These are phyloP conservation scores for Rhodotorula sp. DNA, from an alignment of 1,284 basidiomycete genomes.

Conservation along the genomic window DNA sequence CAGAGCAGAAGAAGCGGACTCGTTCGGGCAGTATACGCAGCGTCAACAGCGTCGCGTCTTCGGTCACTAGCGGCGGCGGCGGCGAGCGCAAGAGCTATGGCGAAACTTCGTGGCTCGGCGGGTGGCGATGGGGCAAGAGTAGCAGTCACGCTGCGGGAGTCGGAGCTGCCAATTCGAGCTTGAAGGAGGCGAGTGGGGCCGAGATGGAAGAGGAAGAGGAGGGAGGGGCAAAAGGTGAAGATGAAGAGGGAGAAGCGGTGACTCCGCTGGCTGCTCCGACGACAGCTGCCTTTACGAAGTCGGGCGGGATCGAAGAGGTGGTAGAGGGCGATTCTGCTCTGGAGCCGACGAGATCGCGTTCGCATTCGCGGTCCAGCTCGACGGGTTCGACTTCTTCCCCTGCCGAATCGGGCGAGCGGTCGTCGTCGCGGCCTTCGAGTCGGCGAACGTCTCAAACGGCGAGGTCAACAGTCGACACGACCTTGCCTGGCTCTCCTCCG, in stretches of 20 bases:
- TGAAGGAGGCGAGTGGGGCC: not conserved
- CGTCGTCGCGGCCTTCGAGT: slow-evolving; percentile 3
- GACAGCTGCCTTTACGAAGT: too few relatives aligned
- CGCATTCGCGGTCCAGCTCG: not conserved
- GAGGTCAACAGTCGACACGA: slow-evolving; percentile 3
- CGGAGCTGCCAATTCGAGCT: not conserved
- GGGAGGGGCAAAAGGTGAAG: not conserved
- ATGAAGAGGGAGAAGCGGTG: not conserved
- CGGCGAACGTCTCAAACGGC: slow-evolving; percentile 5
- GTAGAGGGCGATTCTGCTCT: not conserved
- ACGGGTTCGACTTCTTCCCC: not conserved
- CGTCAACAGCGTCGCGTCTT: slow-evolving; percentile 12
- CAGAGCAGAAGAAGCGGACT: not conserved
- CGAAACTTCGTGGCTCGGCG: slow-evolving; percentile 27
- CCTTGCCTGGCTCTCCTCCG: not conserved
- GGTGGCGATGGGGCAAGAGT: slow-evolving; percentile 24
- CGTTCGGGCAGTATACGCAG: slow-evolving; percentile 19
- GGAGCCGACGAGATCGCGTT: not conserved
- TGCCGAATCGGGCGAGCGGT: not conserved
- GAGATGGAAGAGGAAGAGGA: not conserved
- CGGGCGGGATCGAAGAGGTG: not conserved
- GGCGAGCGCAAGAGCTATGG: slow-evolving; percentile 17
- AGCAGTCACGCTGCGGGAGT: too few relatives aligned
- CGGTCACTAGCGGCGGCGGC: not conserved
- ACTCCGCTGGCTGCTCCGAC: not conserved